phyloP scores from a whole-genome alignment of 129 eudicot species.

The Mikania micrantha region DNA sequence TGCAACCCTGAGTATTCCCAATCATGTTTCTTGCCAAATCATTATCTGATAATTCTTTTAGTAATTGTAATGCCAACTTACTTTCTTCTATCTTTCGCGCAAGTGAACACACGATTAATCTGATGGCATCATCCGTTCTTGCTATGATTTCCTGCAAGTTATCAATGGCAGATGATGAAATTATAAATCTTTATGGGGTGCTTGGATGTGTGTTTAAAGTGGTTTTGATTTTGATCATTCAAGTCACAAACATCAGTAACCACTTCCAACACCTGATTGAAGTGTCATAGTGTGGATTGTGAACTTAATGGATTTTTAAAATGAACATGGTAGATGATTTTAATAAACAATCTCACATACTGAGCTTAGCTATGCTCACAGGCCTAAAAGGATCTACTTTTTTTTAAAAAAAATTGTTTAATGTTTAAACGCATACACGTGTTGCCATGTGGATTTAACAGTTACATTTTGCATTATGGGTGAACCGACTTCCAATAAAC shows the following conservation, averaged over 20 bases:
- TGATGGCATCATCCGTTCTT: constrained; percentile 29
- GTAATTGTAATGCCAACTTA: constrained; percentile 42
- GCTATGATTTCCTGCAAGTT: constrained; percentile 36
- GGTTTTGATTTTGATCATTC: neutral
- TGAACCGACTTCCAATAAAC: too few relatives aligned
- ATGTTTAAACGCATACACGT: too few relatives aligned
- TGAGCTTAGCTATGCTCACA: too few relatives aligned
- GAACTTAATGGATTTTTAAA: neutral
- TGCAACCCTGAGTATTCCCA: constrained; percentile 43
- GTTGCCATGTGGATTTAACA: too few relatives aligned
- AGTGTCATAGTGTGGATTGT: neutral
- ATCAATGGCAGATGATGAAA: neutral
- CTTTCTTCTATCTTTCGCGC: constrained; percentile 48
- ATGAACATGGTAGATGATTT: neutral
- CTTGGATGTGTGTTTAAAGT: neutral
- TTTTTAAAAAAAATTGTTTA: too few relatives aligned
- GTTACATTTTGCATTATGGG: too few relatives aligned
- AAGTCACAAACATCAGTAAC: neutral
- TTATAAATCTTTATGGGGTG: neutral
- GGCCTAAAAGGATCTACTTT: too few relatives aligned
- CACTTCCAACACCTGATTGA: neutral
- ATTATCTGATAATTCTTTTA: constrained; percentile 36
- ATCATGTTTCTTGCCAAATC: constrained; percentile 27
- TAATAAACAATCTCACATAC: too few relatives aligned
- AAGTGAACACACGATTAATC: constrained; percentile 38